These are phyloP conservation scores for Coemansia sp. DNA, from an alignment of 192 early-diverging fungal genomes.

Conservation along the genomic window DNA sequence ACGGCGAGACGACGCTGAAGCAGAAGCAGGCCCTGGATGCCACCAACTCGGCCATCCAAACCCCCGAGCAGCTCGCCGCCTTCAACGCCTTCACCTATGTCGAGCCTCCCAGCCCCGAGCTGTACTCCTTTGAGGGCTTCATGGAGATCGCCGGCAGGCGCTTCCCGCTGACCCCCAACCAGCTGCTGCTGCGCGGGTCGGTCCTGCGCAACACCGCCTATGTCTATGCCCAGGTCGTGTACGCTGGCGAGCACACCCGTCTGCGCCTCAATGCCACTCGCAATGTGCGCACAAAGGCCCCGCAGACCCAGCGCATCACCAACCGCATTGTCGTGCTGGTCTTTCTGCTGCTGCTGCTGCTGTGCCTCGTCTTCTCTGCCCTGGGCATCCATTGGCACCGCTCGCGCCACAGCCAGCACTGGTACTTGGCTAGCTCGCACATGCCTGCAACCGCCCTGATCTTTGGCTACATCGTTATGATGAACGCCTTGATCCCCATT, in stretches of 20 bases:
- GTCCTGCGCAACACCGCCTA: conserved; percentile 79
- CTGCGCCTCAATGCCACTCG: conserved; percentile 69
- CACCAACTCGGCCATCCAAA: conserved; percentile 55
- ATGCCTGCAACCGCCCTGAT: conserved; percentile 33
- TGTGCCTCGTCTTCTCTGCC: conserved; percentile 57
- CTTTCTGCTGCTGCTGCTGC: conserved; percentile 58
- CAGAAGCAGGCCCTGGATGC: conserved; percentile 68
- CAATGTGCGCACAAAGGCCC: conserved; percentile 71
- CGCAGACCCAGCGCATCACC: conserved; percentile 71
- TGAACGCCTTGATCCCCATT: conserved; percentile 84
- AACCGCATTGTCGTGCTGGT: conserved; percentile 77
- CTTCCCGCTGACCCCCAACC: conserved; percentile 71
- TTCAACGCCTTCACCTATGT: conserved; percentile 57
- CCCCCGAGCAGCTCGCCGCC: conserved; percentile 49
- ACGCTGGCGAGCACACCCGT: conserved; percentile 67
- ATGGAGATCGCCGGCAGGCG: conserved; percentile 59
- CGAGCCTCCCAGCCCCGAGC: conserved; percentile 73
- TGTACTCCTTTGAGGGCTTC: conserved; percentile 83
- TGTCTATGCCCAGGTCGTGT: conserved; percentile 74
- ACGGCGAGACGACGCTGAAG: conserved; percentile 90
- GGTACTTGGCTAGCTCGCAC: conserved; percentile 53
- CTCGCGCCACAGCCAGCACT: conserved; percentile 25
- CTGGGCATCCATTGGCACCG: conserved; percentile 56
- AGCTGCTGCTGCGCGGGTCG: conserved; percentile 83
- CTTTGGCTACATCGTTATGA: conserved; percentile 76